These are phyloP conservation scores for Melaleuca alternifolia DNA, from an alignment of 345 rosid genomes.

Conservation along the genomic window DNA sequence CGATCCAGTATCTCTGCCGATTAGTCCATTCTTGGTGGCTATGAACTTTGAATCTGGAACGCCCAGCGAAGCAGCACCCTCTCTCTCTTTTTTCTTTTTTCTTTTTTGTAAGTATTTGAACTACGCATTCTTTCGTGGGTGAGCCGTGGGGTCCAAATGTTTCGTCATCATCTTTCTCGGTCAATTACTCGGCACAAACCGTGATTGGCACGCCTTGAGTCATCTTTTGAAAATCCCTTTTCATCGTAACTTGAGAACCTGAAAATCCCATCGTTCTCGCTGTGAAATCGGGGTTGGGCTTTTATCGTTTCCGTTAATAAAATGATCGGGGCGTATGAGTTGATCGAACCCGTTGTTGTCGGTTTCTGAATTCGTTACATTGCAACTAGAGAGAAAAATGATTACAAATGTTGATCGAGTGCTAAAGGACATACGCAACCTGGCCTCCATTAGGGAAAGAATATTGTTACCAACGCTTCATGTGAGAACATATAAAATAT, in stretches of 20 bases:
- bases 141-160: not conserved
- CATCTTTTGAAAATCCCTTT: not conserved
- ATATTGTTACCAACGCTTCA: not conserved
- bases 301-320: not conserved
- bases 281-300: not conserved
- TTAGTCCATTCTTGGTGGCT: not conserved
- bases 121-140: not conserved
- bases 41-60: not conserved
- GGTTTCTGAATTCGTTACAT: not conserved
- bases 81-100: too few species aligned
- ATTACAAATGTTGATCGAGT: not conserved
- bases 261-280: not conserved
- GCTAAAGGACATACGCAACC: not conserved
- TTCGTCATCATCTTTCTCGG: not conserved
- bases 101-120: too few species aligned
- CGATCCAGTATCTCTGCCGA: not conserved
- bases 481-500: not conserved
- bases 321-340: not conserved
- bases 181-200: not conserved
- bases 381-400: not conserved
- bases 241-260: not conserved
- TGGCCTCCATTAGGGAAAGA: not conserved
- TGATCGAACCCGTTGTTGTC: not conserved
- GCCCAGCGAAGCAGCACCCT: too few species aligned
- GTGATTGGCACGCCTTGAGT: not conserved